Percentiles rank a stretch among this genome's conserved stretches.
These are phyloP conservation scores for Trichophaea hybrida DNA, from an alignment of 2,329 filamentous ascomycete genomes.

Conservation along the genomic window DNA sequence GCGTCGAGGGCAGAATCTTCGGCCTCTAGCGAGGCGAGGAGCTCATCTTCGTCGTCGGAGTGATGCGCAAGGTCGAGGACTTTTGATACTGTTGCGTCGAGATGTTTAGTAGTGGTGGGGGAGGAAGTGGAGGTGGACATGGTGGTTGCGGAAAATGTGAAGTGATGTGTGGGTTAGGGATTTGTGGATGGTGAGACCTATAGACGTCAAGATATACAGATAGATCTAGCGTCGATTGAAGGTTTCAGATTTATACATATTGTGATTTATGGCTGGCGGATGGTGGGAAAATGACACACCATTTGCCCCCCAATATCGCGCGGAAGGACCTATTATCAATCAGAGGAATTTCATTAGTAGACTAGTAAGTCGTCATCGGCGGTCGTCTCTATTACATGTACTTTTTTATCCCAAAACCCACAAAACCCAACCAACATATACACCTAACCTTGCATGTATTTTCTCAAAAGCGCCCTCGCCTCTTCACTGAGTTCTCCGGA, in stretches of 20 bases:
- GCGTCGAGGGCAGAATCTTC: slow-evolving; percentile 40
- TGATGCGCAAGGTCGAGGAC: slow-evolving; percentile 2
- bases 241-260: too few relatives aligned
- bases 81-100: not conserved
- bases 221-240: not conserved
- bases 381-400: too few relatives aligned
- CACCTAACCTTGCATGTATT: slow-evolving; percentile 14
- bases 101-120: not conserved
- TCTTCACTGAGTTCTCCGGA: slow-evolving; percentile 17
- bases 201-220: too few relatives aligned
- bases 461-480: slow-evolving; percentile 16
- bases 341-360: too few relatives aligned
- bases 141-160: not conserved
- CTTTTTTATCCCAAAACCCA: too few relatives aligned
- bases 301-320: too few relatives aligned
- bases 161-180: not conserved
- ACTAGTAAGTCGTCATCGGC: too few relatives aligned
- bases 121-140: not conserved
- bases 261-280: too few relatives aligned
- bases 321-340: too few relatives aligned
- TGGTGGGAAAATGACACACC: too few relatives aligned
- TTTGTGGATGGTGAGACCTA: not conserved
- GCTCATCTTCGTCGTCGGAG: slow-evolving; percentile 43
- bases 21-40: slow-evolving; percentile 41
- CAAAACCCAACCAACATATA: too few relatives aligned